Evolutionary conservation across 306 rosid genomes (phyloP).

Genomic region (Citrullus amarus): DNA sequence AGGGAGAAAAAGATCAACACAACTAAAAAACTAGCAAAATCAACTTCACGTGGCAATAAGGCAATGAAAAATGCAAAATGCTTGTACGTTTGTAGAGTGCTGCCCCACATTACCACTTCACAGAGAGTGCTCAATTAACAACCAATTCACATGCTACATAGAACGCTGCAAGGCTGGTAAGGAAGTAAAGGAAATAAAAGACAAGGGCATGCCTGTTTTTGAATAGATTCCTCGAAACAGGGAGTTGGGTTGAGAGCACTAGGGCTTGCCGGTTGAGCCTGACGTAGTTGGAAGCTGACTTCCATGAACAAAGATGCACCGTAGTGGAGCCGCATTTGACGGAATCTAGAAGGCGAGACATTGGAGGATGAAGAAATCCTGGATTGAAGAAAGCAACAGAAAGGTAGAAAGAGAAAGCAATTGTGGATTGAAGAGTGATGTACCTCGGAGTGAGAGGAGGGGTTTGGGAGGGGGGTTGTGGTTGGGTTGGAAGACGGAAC

Average conservation of each 20-base stretch:
- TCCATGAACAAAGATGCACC: conserved; percentile 23
- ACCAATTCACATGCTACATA: background rate
- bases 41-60: background rate
- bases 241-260: conserved; percentile 25
- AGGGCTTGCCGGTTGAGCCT: conserved; percentile 18
- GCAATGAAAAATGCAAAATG: background rate
- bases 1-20: background rate
- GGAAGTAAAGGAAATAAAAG: background rate
- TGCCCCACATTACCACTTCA: background rate
- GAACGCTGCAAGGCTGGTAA: background rate
- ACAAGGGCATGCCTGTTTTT: conserved; percentile 32
- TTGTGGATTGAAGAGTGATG: background rate
- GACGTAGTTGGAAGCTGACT: conserved; percentile 42
- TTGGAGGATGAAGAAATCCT: background rate
- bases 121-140: background rate
- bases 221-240: conserved; percentile 14
- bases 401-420: background rate
- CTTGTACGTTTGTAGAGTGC: background rate
- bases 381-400: background rate
- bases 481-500: conserved; percentile 25
- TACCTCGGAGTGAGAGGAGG: conserved; percentile 29
- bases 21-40: background rate
- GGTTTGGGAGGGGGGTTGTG: conserved; percentile 29
- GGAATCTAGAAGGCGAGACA: background rate
- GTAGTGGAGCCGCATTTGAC: conserved; percentile 23